Conservation (phyloP, 805 yeast genomes). For the Brettanomyces nanus region DNA sequence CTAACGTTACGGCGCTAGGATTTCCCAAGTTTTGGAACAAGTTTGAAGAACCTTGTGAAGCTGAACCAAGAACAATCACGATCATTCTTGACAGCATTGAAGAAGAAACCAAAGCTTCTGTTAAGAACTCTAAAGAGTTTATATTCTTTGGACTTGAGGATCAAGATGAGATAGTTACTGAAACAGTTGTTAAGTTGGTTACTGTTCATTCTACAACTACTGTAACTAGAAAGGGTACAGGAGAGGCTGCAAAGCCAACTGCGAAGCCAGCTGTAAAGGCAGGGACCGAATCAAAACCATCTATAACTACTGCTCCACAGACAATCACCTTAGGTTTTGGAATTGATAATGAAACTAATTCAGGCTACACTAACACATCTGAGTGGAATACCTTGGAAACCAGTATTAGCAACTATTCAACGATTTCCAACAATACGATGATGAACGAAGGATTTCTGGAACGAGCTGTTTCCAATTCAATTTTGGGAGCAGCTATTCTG, state of each 20-base stretch:
- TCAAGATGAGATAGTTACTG: conserved; percentile 1
- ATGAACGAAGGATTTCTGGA: not conserved
- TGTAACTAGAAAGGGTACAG: not conserved
- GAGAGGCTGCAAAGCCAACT: not conserved
- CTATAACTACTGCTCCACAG: not conserved
- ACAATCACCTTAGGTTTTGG: not conserved
- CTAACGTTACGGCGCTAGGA: conserved; percentile 19
- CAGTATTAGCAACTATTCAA: not conserved
- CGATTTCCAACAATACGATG: not conserved
- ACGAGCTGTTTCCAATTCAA: not conserved
- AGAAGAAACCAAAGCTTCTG: conserved; percentile 2
- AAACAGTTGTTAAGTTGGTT: conserved; percentile 2
- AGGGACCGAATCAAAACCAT: no score
- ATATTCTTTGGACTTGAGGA: conserved; percentile 21
- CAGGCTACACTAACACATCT: not conserved
- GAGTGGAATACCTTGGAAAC: not conserved
- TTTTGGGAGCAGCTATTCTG: not conserved
- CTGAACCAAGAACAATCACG: not conserved
- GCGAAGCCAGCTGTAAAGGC: no score
- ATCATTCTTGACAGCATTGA: not conserved
- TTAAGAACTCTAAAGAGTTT: conserved; percentile 15
- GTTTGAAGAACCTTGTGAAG: conserved; percentile 7
- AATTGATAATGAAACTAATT: not conserved
- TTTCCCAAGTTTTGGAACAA: conserved; percentile 21
- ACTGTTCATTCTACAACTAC: conserved; percentile 11